These are phyloP conservation scores for Collybiopsis luxurians DNA, from an alignment of 768 basidiomycete genomes.

Conservation along the genomic window DNA sequence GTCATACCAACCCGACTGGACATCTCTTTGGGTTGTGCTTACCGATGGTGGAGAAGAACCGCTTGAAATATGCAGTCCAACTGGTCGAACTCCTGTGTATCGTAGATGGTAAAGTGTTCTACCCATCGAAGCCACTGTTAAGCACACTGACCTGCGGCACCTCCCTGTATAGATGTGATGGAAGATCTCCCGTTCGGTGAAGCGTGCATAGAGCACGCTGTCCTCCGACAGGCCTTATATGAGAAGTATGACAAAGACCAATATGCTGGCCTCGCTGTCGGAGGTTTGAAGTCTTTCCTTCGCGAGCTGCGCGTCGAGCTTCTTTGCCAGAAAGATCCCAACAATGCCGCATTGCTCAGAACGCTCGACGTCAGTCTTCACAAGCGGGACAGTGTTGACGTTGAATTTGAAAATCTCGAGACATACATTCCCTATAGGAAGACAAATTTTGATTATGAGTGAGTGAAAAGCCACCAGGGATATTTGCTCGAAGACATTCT, in stretches of 20 bases:
- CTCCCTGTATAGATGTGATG: background rate
- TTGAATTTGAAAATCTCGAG: background rate
- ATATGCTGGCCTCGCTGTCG: background rate
- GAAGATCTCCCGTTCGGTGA: conserved; percentile 5
- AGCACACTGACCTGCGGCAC: background rate
- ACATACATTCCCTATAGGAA: conserved; percentile 6
- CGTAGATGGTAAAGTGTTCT: conserved; percentile 8
- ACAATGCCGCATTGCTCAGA: background rate
- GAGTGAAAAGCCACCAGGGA: background rate
- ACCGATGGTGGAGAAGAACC: background rate
- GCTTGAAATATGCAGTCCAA: background rate
- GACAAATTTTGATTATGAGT: conserved; percentile 7
- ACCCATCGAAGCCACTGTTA: background rate
- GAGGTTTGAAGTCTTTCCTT: background rate
- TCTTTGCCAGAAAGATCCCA: background rate
- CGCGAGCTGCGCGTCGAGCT: background rate
- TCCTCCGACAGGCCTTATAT: conserved; percentile 4
- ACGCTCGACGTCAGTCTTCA: background rate
- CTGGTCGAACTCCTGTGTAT: conserved; percentile 6
- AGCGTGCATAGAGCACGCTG: background rate
- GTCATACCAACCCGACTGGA: conserved; percentile 5
- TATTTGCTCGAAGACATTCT: background rate
- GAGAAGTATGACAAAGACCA: background rate
- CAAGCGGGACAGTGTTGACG: background rate
- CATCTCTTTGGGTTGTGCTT: conserved; percentile 1